phyloP scores from a whole-genome alignment of 345 rosid species.

The Ricinus communis region DNA sequence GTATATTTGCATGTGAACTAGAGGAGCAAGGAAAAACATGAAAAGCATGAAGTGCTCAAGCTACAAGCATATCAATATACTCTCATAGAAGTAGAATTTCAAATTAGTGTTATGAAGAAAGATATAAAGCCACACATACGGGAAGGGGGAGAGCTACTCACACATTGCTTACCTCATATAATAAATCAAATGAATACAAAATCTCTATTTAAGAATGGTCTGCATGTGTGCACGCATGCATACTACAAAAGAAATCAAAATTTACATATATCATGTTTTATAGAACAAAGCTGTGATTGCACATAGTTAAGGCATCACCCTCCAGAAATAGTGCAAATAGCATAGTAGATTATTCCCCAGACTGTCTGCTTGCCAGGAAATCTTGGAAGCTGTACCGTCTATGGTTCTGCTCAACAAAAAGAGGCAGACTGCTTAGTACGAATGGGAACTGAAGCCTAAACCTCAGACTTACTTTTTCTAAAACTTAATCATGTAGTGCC shows the following conservation, averaged over 20 bases:
- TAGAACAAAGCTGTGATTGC: constrained; percentile 14
- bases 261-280: not conserved
- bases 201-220: not conserved
- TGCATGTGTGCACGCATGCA: no score
- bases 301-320: not conserved
- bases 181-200: no score
- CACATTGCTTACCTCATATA: no score
- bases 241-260: not conserved
- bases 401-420: constrained; percentile 9
- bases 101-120: no score
- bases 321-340: not conserved
- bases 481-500: not conserved
- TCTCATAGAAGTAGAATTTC: not conserved
- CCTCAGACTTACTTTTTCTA: not conserved
- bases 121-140: no score
- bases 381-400: constrained; percentile 1
- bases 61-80: not conserved
- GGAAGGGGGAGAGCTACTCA: no score
- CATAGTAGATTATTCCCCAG: not conserved
- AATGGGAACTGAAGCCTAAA: not conserved
- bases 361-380: not conserved
- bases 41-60: not conserved
- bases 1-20: not conserved
- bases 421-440: not conserved
- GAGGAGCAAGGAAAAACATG: not conserved